Conservation (phyloP, 345 rosid genomes). For the Dipteronia dyeriana region DNA sequence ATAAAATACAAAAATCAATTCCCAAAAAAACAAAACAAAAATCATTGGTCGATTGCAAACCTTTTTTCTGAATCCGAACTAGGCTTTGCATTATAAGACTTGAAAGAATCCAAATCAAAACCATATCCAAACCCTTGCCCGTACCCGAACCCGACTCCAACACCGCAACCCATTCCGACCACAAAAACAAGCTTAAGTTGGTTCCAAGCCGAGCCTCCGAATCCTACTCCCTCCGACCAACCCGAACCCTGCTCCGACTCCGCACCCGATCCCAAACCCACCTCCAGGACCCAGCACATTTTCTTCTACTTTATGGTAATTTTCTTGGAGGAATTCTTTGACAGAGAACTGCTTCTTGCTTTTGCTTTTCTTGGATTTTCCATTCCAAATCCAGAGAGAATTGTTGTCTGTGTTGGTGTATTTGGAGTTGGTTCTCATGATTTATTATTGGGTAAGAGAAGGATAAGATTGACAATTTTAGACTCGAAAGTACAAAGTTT, state of each 20-base stretch:
- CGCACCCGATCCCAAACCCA: constrained; percentile 52
- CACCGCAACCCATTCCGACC: constrained; percentile 52
- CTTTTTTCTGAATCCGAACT: constrained; percentile 21
- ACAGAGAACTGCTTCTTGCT: constrained; percentile 33
- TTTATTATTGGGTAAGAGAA: not conserved
- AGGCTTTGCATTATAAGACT: not conserved
- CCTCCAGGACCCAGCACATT: constrained; percentile 42
- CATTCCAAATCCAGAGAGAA: constrained; percentile 35
- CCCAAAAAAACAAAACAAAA: not conserved
- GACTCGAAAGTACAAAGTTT: too few species aligned
- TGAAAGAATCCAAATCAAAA: constrained; percentile 25
- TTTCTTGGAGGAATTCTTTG: constrained; percentile 36
- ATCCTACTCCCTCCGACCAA: constrained; percentile 50
- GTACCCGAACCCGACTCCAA: constrained; percentile 47
- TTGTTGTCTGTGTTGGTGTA: constrained; percentile 1
- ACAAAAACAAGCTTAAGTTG: constrained; percentile 36
- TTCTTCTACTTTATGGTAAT: constrained; percentile 31
- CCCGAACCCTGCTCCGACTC: constrained; percentile 45
- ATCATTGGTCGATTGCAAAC: constrained; percentile 7
- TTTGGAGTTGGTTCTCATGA: constrained; percentile 33
- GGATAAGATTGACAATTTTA: constrained; percentile 3
- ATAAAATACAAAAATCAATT: too few species aligned
- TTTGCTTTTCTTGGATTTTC: constrained; percentile 18
- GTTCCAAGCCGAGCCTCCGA: constrained; percentile 43
- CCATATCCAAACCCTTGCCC: constrained; percentile 52